Base-by-base conservation (phyloP, 2,329 filamentous ascomycete genomes). In the Colletotrichum australisinense region DNA sequence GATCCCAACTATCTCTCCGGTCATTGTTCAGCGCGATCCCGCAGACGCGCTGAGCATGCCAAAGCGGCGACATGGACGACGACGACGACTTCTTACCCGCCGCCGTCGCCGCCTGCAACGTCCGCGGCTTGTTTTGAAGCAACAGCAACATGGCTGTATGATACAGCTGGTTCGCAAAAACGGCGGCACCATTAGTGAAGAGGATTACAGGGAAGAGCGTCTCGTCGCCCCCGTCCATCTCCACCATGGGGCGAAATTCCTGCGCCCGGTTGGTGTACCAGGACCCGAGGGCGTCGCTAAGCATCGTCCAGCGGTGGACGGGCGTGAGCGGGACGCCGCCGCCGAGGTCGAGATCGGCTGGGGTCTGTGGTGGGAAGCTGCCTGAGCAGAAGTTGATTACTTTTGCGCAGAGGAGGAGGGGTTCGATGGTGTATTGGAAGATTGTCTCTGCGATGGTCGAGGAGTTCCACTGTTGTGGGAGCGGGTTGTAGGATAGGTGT, bases 111-210 rank as follows among this genome's bases (percentile, higher is more conserved):
- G 80, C 76, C 8, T 78, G 79, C 4, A 84, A 78, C 3, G 84
- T 86, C 5, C 85, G 83, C 22, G 88, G 88, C 72, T 85, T 86
- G 75, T 86, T 84, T 69, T 86, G 86, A 22, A 90, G 82, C 68
- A 90, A 79, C 0, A 89, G 77, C 8, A 89, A 77, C 81, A 88
- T 88, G 2, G 88, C 87, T 1, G 88, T 88, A 75, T 90, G 89
- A 76, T 89, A 90, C 3, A 90, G 80, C 75, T 90, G 88, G 73
- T 89, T 90, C 3, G 86, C 88, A 0, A 89, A 77, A 22, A 89
- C 78, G 0, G 84, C 79, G 14, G 82, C 81, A 26, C 78, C 81
- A 74, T 78, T 84, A 64, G 81, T 83, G 69, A 83, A 84, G 22
- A 84, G 78, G n/a, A 84, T 64, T 0, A 79, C 72, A 2, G 82